phyloP scores from a whole-genome alignment of 2,329 filamentous ascomycete genomes.

The Alternaria arbusti region DNA sequence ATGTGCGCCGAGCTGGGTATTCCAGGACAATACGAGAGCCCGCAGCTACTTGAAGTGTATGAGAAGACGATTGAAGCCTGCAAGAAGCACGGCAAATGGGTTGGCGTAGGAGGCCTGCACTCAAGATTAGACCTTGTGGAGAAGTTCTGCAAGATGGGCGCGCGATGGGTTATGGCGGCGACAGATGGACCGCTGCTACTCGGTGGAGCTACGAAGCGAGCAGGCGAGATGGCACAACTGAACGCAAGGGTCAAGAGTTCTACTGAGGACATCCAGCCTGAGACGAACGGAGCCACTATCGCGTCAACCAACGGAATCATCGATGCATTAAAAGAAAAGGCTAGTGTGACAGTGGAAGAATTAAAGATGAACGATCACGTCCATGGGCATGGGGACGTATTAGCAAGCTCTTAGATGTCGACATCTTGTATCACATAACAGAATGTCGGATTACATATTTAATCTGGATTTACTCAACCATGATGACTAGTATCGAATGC shows the following conservation, averaged over 20 bases:
- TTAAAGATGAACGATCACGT: conserved; percentile 2
- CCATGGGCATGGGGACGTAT: not conserved
- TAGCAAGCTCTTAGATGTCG: not conserved
- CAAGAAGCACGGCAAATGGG: conserved; percentile 48
- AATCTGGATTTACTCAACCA: no score
- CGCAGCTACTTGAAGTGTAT: conserved; percentile 27
- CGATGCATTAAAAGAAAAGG: not conserved
- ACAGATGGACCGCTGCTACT: conserved; percentile 47
- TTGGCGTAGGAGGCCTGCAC: conserved; percentile 53
- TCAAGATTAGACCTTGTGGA: conserved; percentile 52
- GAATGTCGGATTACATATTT: no score
- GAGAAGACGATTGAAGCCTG: conserved; percentile 48
- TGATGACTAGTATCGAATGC: no score
- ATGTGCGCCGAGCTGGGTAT: conserved; percentile 54
- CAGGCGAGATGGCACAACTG: conserved; percentile 27
- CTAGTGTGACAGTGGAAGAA: not conserved
- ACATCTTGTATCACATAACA: no score
- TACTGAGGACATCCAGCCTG: not conserved
- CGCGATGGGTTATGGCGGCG: conserved; percentile 49
- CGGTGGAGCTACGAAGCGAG: conserved; percentile 46
- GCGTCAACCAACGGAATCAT: not conserved
- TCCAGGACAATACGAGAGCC: conserved; percentile 50
- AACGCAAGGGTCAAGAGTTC: conserved; percentile 12
- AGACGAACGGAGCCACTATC: not conserved
- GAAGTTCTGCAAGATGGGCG: conserved; percentile 49